phyloP scores from a whole-genome alignment of 192 early-diverging fungal species.

The Jimgerdemannia flammicorona region DNA sequence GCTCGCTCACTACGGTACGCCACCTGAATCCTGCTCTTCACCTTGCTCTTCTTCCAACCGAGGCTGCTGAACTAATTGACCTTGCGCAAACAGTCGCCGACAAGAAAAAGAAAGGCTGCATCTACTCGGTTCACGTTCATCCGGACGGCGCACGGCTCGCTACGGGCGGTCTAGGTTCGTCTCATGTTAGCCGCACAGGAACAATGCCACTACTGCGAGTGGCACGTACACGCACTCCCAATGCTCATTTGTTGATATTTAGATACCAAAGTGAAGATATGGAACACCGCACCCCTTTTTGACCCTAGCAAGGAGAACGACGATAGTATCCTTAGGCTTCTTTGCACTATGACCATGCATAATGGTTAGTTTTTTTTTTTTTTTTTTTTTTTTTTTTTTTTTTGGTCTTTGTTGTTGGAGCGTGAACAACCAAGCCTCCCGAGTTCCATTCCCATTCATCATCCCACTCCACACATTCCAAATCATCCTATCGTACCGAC shows the following conservation, averaged over 20 bases:
- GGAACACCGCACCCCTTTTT: slow-evolving; percentile 69
- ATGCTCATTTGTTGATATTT: slow-evolving; percentile 7
- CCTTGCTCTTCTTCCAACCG: neutral
- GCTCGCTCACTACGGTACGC: slow-evolving; percentile 67
- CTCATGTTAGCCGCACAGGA: too few species aligned
- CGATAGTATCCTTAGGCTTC: slow-evolving; percentile 48
- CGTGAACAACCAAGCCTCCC: neutral
- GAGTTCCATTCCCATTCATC: neutral
- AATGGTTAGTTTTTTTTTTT: too few species aligned
- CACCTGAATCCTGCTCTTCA: neutral
- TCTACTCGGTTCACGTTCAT: slow-evolving; percentile 89
- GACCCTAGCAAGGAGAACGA: slow-evolving; percentile 46
- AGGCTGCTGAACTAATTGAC: neutral
- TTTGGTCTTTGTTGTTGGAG: neutral
- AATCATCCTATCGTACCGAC: neutral
- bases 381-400: slow-evolving; percentile 1
- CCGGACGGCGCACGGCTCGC: slow-evolving; percentile 77
- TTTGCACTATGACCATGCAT: slow-evolving; percentile 81
- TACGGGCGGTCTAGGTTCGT: slow-evolving; percentile 76
- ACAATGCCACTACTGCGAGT: neutral
- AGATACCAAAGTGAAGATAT: slow-evolving; percentile 90
- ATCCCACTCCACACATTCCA: neutral
- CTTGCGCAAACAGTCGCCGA: slow-evolving; percentile 23
- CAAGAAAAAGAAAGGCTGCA: slow-evolving; percentile 46
- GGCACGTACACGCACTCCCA: too few species aligned